phyloP scores from a whole-genome alignment of 2,329 filamentous ascomycete genomes.

The Talaromyces sp. region DNA sequence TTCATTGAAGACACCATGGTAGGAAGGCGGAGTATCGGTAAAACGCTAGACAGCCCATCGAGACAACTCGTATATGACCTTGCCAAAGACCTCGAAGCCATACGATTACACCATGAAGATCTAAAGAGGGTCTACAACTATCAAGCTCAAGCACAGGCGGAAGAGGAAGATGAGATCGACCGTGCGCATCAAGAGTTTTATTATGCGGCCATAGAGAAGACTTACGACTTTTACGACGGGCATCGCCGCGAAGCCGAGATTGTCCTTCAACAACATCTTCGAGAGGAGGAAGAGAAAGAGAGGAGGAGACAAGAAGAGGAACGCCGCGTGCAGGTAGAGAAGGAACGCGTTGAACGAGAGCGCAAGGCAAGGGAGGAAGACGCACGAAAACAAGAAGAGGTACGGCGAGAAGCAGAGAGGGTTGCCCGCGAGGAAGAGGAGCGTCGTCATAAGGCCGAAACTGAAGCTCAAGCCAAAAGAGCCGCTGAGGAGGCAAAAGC shows the following conservation, averaged over 20 bases:
- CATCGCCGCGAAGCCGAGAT: slow-evolving; percentile 56
- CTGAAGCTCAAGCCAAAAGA: slow-evolving; percentile 38
- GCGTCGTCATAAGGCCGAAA: slow-evolving; percentile 33
- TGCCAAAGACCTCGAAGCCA: slow-evolving; percentile 38
- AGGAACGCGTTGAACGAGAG: slow-evolving; percentile 31
- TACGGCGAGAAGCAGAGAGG: slow-evolving; percentile 40
- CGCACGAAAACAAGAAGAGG: slow-evolving; percentile 33
- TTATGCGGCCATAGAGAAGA: slow-evolving; percentile 62
- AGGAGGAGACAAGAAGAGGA: slow-evolving; percentile 36
- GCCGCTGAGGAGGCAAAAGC: slow-evolving; percentile 34
- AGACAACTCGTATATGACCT: slow-evolving; percentile 41
- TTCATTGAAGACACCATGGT: slow-evolving; percentile 7
- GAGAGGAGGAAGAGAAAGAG: slow-evolving; percentile 38
- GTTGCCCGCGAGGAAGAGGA: slow-evolving; percentile 42
- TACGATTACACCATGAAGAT: slow-evolving; percentile 41
- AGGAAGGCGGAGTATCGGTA: slow-evolving; percentile 12
- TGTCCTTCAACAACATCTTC: slow-evolving; percentile 48
- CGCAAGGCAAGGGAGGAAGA: slow-evolving; percentile 24
- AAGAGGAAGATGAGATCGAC: slow-evolving; percentile 59
- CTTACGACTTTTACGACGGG: slow-evolving; percentile 63
- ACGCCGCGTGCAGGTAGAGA: slow-evolving; percentile 25
- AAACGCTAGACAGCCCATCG: slow-evolving; percentile 37
- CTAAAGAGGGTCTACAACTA: slow-evolving; percentile 44
- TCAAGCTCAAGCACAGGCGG: slow-evolving; percentile 47
- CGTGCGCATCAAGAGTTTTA: slow-evolving; percentile 62